A percentile compares a stretch with the other conserved stretches of the same genome.
These are phyloP conservation scores for Zymoseptoria crescenta DNA, from an alignment of 2,329 filamentous ascomycete species.

Conservation along the genomic window DNA sequence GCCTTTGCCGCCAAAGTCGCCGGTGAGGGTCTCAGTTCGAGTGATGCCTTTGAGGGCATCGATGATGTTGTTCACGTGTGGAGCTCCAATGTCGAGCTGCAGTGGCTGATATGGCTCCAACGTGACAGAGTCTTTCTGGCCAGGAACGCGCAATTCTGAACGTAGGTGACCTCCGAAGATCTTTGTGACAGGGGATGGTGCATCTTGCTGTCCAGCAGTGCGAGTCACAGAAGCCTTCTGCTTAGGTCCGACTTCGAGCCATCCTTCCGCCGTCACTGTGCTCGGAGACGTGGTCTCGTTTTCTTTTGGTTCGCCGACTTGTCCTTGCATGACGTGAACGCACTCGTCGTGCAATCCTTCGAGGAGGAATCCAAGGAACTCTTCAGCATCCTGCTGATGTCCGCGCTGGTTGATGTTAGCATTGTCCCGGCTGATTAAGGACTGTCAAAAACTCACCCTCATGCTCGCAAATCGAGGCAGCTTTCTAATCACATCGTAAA, in stretches of 20 bases:
- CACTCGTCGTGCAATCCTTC: conserved; percentile 93
- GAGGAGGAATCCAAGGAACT: conserved; percentile 88
- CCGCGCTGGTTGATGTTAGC: conserved; percentile 55
- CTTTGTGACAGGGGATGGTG: conserved; percentile 70
- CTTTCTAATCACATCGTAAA: conserved; percentile 85
- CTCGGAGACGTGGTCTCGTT: conserved; percentile 34
- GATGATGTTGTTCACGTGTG: conserved; percentile 80
- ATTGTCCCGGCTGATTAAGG: not conserved
- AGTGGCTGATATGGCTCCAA: conserved; percentile 89
- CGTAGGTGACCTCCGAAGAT: conserved; percentile 90
- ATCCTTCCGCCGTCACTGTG: conserved; percentile 50
- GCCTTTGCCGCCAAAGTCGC: conserved; percentile 73
- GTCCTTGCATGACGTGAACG: conserved; percentile 55
- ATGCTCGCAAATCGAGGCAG: conserved; percentile 85
- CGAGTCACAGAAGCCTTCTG: conserved; percentile 81
- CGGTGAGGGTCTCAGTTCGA: conserved; percentile 73
- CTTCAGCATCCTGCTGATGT: conserved; percentile 95
- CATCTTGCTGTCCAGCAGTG: conserved; percentile 56
- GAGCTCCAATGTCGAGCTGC: conserved; percentile 85
- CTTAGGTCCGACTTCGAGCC: conserved; percentile 89
- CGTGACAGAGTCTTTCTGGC: conserved; percentile 83
- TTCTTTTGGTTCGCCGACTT: conserved; percentile 23
- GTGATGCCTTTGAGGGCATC: conserved; percentile 84
- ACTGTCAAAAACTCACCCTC: conserved; percentile 54
- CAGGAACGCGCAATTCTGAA: conserved; percentile 80